phyloP scores from a whole-genome alignment of 169 alveolate species.

The Cryptosporidium viatorum region DNA sequence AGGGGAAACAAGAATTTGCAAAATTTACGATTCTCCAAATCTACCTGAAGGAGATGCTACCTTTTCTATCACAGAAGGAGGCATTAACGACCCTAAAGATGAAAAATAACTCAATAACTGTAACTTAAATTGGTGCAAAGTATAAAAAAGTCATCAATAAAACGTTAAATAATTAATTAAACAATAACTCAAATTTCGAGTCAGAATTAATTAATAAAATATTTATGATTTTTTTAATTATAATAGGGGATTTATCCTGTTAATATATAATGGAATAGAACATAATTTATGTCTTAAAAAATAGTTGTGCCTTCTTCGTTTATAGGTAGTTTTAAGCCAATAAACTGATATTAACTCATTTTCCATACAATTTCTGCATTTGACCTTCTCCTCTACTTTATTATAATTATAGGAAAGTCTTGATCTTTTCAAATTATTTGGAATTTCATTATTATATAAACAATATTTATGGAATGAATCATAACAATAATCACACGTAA shows the following conservation, averaged over 20 bases:
- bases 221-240: neutral
- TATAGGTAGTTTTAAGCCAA: slow-evolving; percentile 50
- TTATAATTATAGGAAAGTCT: slow-evolving; percentile 15
- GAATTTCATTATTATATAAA: slow-evolving; percentile 25
- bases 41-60: slow-evolving; percentile 98
- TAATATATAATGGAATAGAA: slow-evolving; percentile 22
- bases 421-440: slow-evolving; percentile 12
- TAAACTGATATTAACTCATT: slow-evolving; percentile 32
- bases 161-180: neutral
- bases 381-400: slow-evolving; percentile 2
- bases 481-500: slow-evolving; percentile 58
- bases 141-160: neutral
- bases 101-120: slow-evolving; percentile 55
- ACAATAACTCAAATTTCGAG: neutral
- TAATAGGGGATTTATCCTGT: neutral
- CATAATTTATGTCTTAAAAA: slow-evolving; percentile 34
- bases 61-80: slow-evolving; percentile 93
- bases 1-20: slow-evolving; percentile 95
- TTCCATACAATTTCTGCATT: slow-evolving; percentile 46
- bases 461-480: slow-evolving; percentile 57
- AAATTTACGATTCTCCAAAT: slow-evolving; percentile 97
- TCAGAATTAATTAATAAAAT: neutral
- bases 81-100: slow-evolving; percentile 89
- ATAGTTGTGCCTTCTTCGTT: slow-evolving; percentile 17
- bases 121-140: neutral